Percentiles rank a stretch among this genome's conserved stretches.
phyloP scores from a whole-genome alignment of 2,329 filamentous ascomycete species.

The Pleochaeta shiraiana region DNA sequence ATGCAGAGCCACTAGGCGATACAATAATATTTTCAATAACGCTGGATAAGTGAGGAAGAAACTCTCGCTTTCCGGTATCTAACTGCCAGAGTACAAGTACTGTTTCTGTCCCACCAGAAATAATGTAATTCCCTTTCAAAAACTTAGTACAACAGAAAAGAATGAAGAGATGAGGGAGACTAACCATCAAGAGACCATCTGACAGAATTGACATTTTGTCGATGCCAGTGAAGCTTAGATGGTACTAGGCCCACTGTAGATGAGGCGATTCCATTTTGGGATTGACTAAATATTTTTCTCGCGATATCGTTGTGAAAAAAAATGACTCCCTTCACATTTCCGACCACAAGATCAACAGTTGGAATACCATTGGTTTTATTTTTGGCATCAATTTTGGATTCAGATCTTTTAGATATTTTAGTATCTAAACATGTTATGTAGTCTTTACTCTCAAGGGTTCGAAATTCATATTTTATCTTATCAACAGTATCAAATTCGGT shows the following conservation, averaged over 20 bases:
- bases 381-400: conserved; percentile 13
- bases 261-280: conserved; percentile 19
- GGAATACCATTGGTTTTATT: conserved; percentile 17
- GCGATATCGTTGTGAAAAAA: conserved; percentile 63
- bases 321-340: conserved; percentile 54
- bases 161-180: conserved; percentile 9
- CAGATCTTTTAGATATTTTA: conserved; percentile 21
- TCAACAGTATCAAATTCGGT: conserved; percentile 19
- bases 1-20: conserved; percentile 58
- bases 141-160: conserved; percentile 13
- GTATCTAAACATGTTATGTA: conserved; percentile 46
- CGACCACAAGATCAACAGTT: conserved; percentile 54
- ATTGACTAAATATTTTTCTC: conserved; percentile 26
- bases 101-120: conserved; percentile 82
- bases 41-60: conserved; percentile 74
- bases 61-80: conserved; percentile 62
- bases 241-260: conserved; percentile 21
- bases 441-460: conserved; percentile 36
- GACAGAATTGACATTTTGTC: conserved; percentile 57
- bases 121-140: conserved; percentile 62
- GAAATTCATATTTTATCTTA: conserved; percentile 32
- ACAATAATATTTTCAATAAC: conserved; percentile 69
- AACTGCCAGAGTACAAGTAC: conserved; percentile 86
- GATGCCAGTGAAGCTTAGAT: conserved; percentile 77
- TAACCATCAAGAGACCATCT: conserved; percentile 87